Percentiles rank a stretch among this genome's conserved stretches.
These are phyloP conservation scores for Plasmodium malariae DNA, from an alignment of 169 alveolate species.

Conservation along the genomic window DNA sequence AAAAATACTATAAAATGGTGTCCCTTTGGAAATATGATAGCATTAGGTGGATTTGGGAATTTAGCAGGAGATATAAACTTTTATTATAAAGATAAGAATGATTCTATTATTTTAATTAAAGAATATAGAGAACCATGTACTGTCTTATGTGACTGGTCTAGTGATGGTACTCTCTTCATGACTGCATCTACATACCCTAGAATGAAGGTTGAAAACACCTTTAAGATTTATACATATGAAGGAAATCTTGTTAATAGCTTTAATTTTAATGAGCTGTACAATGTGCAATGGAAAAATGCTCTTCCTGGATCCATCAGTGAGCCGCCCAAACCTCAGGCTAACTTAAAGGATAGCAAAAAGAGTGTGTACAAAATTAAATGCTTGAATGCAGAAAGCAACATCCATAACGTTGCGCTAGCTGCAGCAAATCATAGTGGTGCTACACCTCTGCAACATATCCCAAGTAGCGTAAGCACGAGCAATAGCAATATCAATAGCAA, in stretches of 20 bases:
- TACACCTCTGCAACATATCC: not conserved
- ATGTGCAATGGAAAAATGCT: slow-evolving; percentile 53
- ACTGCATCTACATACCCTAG: slow-evolving; percentile 87
- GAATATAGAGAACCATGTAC: slow-evolving; percentile 85
- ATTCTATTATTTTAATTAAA: slow-evolving; percentile 76
- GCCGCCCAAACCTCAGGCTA: slow-evolving; percentile 60
- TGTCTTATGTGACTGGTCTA: slow-evolving; percentile 86
- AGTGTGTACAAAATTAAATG: slow-evolving; percentile 46
- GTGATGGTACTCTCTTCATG: slow-evolving; percentile 82
- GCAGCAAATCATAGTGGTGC: not conserved
- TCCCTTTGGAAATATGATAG: slow-evolving; percentile 85
- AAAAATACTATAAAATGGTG: slow-evolving; percentile 86
- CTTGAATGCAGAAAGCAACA: not conserved
- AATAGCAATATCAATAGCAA: not conserved
- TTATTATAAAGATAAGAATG: slow-evolving; percentile 76
- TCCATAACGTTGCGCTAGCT: not conserved
- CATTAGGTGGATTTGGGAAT: slow-evolving; percentile 86
- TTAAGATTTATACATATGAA: slow-evolving; percentile 83
- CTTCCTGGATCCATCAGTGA: slow-evolving; percentile 9
- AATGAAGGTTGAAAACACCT: slow-evolving; percentile 85
- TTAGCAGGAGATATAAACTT: slow-evolving; percentile 85
- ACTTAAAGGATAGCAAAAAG: slow-evolving; percentile 32
- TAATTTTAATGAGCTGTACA: slow-evolving; percentile 47
- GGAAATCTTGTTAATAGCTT: slow-evolving; percentile 77
- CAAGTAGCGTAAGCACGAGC: not conserved